Base-by-base conservation (phyloP, 2,329 filamentous ascomycete species). In the Exserohilum turcica region DNA sequence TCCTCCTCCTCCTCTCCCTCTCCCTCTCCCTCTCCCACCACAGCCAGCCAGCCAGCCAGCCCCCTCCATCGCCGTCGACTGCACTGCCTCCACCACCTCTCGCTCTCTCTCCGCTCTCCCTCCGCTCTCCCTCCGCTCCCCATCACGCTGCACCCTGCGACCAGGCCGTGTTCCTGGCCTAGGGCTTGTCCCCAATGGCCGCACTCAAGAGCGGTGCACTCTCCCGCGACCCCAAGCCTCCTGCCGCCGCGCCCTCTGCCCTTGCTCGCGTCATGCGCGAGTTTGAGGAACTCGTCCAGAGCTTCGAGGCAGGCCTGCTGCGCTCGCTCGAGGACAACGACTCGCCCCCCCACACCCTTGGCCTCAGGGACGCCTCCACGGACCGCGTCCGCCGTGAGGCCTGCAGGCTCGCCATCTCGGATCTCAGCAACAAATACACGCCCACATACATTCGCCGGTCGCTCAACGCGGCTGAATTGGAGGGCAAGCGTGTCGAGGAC, bases 231-330 rank as follows among this genome's bases (percentile, higher is more conserved):
- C 59, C 65, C 21, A 64, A 63, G 43, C 33, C 51, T 19, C 36
- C 48, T 37, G 18, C 28, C 10, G 49, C 52, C 44, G 47, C 40
- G 40, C 42, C 49, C 29, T 59, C 65, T 31, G 55, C 60, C 50
- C 62, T 71, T 53, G 64, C 62, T 35, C 67, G 64, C 27, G 63
- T 71, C 24, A 67, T 71, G 70, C 67, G 64, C 60, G 66, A 71
- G 52, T 72, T 70, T 50, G 61, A 72, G 43, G 64, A 71, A 52
- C 63, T 72, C 31, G 68, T 67, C 37, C 47, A 52, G 42, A 53
- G 54, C 48, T 67, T 66, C 54, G 70, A 73, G 64, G 56, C 57
- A 18, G 62, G 63, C 29, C 61, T 73, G 56, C 59, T 64, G 58
- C 64, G 58, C 50, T 71, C 70, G 24, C 67, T 71, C 18, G 60